A percentile compares a stretch with the other conserved stretches of the same genome.
Conservation (phyloP, 257 asterid species). For the Nicotiana tomentosiformis region DNA sequence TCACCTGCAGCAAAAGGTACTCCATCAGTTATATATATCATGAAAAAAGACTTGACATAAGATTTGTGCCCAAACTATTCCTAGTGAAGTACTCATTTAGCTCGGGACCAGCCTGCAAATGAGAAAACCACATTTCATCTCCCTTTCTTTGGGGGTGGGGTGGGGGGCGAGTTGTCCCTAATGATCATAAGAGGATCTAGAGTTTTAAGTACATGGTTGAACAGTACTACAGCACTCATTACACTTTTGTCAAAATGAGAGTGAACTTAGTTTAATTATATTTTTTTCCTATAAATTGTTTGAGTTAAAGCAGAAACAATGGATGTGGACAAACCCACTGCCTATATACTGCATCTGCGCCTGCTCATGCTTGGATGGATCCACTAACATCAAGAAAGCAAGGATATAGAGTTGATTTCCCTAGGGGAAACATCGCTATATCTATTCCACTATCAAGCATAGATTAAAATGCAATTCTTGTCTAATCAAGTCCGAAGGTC, state of each 20-base stretch:
- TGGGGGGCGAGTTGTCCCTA: background rate
- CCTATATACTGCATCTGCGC: background rate
- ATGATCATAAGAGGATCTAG: background rate
- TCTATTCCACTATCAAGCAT: background rate
- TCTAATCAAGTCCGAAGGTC: background rate
- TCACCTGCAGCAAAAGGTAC: constrained; percentile 13
- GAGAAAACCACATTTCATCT: background rate
- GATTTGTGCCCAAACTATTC: background rate
- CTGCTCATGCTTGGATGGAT: background rate
- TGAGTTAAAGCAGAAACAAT: no score
- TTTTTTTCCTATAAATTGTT: no score
- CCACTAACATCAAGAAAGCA: background rate
- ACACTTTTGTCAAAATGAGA: no score
- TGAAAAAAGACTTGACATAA: background rate
- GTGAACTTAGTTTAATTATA: no score
- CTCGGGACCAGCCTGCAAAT: background rate
- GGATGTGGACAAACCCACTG: background rate
- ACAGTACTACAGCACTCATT: background rate
- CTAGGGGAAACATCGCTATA: background rate
- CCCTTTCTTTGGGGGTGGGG: background rate
- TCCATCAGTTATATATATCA: no score
- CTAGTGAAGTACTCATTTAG: background rate
- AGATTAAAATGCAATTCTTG: background rate
- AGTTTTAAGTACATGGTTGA: background rate
- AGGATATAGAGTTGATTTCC: background rate